Evolutionary conservation across 257 asterid genomes (phyloP).

Genomic region (Lantana camara): DNA sequence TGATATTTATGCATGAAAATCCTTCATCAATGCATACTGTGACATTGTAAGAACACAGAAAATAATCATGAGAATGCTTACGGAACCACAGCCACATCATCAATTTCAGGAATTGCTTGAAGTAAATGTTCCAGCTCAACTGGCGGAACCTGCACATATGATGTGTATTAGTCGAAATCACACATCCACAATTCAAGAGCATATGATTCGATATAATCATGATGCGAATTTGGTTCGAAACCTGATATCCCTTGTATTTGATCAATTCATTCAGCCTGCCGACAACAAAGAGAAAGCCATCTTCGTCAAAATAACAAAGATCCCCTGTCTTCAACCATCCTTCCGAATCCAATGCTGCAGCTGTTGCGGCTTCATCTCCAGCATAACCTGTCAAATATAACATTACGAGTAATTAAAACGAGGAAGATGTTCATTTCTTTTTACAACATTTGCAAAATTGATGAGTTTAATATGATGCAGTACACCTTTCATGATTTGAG

Average conservation of each 20-base stretch:
- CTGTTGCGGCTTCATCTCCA: slow-evolving; percentile 83
- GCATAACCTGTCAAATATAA: slow-evolving; percentile 86
- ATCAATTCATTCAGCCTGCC: slow-evolving; percentile 91
- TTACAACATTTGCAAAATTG: too few species aligned
- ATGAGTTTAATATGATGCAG: not conserved
- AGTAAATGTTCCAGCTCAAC: slow-evolving; percentile 92
- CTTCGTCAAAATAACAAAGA: slow-evolving; percentile 82
- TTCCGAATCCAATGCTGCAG: slow-evolving; percentile 74
- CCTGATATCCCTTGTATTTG: slow-evolving; percentile 96
- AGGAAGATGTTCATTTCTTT: too few species aligned
- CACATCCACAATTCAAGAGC: too few species aligned
- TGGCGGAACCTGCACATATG: slow-evolving; percentile 79
- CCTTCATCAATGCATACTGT: not conserved
- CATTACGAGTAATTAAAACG: slow-evolving; percentile 3
- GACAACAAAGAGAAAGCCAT: slow-evolving; percentile 83
- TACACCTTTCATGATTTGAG: slow-evolving; percentile 76
- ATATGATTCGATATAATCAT: too few species aligned
- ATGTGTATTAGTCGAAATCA: too few species aligned
- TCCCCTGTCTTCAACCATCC: slow-evolving; percentile 99
- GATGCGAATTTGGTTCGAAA: not conserved
- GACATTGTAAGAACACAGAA: not conserved
- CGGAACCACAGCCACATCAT: slow-evolving; percentile 98
- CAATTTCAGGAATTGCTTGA: slow-evolving; percentile 72
- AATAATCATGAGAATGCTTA: slow-evolving; percentile 36
- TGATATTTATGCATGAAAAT: too few species aligned